A percentile compares a stretch with the other conserved stretches of the same genome.
These are phyloP conservation scores for Phallus indusiatus DNA, from an alignment of 768 basidiomycete genomes.

Conservation along the genomic window DNA sequence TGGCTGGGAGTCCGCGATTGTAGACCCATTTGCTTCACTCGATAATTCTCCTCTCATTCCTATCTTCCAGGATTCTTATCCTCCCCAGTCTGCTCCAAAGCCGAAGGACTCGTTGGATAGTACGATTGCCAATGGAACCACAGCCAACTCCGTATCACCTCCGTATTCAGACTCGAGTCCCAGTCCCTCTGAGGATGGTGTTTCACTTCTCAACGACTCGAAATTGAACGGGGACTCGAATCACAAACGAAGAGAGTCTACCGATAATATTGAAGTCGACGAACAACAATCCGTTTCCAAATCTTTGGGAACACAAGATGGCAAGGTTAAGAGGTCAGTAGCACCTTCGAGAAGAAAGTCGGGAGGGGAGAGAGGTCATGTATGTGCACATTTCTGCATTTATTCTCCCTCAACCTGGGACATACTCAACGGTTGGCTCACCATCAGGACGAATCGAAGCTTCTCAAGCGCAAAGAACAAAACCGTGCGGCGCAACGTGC, in stretches of 20 bases:
- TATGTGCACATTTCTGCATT: constrained; percentile 14
- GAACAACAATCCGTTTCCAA: constrained; percentile 57
- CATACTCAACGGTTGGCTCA: background rate
- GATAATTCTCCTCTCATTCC: constrained; percentile 72
- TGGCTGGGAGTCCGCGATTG: constrained; percentile 18
- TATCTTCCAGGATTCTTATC: constrained; percentile 45
- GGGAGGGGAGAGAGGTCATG: constrained; percentile 23
- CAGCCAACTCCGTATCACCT: constrained; percentile 47
- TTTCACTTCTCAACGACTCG: constrained; percentile 13
- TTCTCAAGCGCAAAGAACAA: constrained; percentile 91
- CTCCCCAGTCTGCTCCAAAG: constrained; percentile 14
- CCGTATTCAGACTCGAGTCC: constrained; percentile 70
- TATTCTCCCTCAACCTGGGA: background rate
- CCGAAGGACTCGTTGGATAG: constrained; percentile 32
- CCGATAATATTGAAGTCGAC: constrained; percentile 32
- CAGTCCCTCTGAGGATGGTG: constrained; percentile 45
- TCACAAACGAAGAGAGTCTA: constrained; percentile 70
- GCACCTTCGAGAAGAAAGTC: constrained; percentile 31
- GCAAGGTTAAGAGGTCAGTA: constrained; percentile 18
- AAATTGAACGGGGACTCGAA: constrained; percentile 31
- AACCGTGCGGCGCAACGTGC: constrained; percentile 96
- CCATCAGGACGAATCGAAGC: constrained; percentile 56
- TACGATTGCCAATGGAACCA: constrained; percentile 29
- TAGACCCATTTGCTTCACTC: constrained; percentile 50
- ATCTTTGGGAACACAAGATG: constrained; percentile 49